Evolutionary conservation across 2,329 filamentous ascomycete genomes (phyloP).

Genomic region (Calonectria hongkongensis): DNA sequence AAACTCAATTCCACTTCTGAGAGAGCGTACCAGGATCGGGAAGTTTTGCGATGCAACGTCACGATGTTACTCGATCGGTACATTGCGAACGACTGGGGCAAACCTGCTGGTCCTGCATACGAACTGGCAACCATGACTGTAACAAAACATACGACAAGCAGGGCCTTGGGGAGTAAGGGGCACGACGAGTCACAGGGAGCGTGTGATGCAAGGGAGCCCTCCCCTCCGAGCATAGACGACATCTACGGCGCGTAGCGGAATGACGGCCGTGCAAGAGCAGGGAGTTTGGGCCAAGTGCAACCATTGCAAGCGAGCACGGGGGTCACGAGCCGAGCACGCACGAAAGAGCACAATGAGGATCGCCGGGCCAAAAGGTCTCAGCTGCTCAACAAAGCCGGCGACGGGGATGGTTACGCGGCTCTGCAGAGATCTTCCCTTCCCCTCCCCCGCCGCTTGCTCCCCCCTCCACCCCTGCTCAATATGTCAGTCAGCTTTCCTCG

Average conservation of each 20-base stretch:
- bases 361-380: conserved; percentile 11
- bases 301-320: not conserved
- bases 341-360: not conserved
- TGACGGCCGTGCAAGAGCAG: not conserved
- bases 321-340: not conserved
- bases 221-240: not conserved
- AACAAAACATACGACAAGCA: not conserved
- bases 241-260: not conserved
- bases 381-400: conserved; percentile 7
- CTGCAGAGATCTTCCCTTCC: conserved; percentile 1
- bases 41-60: conserved; percentile 26
- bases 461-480: not conserved
- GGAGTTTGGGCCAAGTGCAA: conserved; percentile 16
- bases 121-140: not conserved
- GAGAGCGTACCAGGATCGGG: not conserved
- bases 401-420: conserved; percentile 17
- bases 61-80: conserved; percentile 11
- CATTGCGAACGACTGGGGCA: conserved; percentile 18
- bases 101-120: conserved; percentile 14
- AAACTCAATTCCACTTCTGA: not conserved
- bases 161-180: not conserved
- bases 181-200: not conserved
- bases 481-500: not conserved
- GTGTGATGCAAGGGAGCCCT: conserved; percentile 2
- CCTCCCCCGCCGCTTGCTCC: not conserved